phyloP scores from a whole-genome alignment of 495 filamentous ascomycete genomes.

The Xylaria flabelliformis region DNA sequence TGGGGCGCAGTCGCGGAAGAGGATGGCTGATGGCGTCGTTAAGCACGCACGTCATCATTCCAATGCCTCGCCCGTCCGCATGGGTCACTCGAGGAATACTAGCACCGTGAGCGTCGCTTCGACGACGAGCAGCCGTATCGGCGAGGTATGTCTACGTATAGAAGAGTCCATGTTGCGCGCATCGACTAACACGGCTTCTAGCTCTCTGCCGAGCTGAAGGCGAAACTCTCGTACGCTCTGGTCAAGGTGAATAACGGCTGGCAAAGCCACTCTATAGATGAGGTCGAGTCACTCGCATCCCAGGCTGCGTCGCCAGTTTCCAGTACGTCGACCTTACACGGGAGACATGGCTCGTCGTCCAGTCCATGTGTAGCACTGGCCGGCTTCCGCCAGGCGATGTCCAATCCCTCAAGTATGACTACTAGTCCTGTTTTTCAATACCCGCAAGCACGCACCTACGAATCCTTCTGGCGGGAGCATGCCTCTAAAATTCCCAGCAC shows the following conservation, averaged over 20 bases:
- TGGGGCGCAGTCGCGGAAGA: constrained; percentile 56
- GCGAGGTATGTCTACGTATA: constrained; percentile 65
- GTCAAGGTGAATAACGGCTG: constrained; percentile 89
- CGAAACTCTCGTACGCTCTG: constrained; percentile 86
- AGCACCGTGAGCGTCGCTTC: constrained; percentile 65
- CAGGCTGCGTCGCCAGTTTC: constrained; percentile 65
- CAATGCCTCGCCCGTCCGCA: constrained; percentile 46
- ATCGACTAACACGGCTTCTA: constrained; percentile 46
- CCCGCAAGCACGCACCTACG: constrained; percentile 44
- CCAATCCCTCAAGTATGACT: constrained; percentile 40
- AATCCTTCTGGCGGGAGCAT: constrained; percentile 53
- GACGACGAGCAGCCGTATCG: constrained; percentile 67
- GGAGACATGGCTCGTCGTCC: constrained; percentile 54
- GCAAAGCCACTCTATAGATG: constrained; percentile 70
- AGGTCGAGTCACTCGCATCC: constrained; percentile 72
- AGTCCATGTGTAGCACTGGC: constrained; percentile 49
- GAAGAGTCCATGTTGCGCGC: constrained; percentile 9
- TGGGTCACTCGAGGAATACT: constrained; percentile 70
- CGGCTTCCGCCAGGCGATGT: constrained; percentile 42
- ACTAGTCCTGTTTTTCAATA: constrained; percentile 40
- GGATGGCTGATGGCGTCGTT: constrained; percentile 69
- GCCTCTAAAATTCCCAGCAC: constrained; percentile 31
- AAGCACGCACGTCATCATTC: constrained; percentile 55
- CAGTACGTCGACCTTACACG: constrained; percentile 57
- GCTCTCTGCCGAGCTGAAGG: constrained; percentile 77